Evolutionary conservation across 177 flowering plant species (phyloP).

Genomic region (Telopea speciosissima): DNA sequence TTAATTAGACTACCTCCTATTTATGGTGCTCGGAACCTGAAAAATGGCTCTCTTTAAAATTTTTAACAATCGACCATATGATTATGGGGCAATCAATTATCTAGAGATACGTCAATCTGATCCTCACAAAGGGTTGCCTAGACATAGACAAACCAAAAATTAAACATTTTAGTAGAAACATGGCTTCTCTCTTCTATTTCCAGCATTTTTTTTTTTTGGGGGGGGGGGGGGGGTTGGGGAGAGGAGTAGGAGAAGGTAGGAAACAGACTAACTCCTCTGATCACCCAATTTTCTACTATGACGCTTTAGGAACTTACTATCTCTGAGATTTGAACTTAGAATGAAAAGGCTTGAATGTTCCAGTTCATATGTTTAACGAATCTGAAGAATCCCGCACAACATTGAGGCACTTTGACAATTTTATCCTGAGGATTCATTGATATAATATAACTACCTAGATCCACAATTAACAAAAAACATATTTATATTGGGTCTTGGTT

Average conservation of each 20-base stretch:
- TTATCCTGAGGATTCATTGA: no score
- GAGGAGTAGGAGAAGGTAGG: no score
- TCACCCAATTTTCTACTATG: background rate
- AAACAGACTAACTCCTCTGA: background rate
- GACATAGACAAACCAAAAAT: background rate
- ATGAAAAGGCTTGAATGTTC: background rate
- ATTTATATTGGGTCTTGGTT: no score
- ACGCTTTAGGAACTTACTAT: background rate
- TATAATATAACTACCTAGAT: background rate
- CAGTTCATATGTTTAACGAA: background rate
- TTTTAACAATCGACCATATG: background rate
- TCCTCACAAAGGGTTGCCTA: background rate
- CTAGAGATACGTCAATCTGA: background rate
- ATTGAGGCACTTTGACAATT: background rate
- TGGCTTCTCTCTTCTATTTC: background rate
- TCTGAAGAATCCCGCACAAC: background rate
- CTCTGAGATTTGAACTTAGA: background rate
- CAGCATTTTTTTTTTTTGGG: background rate
- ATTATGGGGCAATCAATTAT: background rate
- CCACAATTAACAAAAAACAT: background rate
- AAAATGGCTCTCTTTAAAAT: background rate
- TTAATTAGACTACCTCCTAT: background rate
- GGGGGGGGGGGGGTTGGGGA: background rate
- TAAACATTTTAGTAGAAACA: background rate
- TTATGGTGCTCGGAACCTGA: background rate